Percentiles rank a stretch among this genome's conserved stretches.
These are phyloP conservation scores for Hygrophorus russula DNA, from an alignment of 768 basidiomycete species.

Conservation along the genomic window DNA sequence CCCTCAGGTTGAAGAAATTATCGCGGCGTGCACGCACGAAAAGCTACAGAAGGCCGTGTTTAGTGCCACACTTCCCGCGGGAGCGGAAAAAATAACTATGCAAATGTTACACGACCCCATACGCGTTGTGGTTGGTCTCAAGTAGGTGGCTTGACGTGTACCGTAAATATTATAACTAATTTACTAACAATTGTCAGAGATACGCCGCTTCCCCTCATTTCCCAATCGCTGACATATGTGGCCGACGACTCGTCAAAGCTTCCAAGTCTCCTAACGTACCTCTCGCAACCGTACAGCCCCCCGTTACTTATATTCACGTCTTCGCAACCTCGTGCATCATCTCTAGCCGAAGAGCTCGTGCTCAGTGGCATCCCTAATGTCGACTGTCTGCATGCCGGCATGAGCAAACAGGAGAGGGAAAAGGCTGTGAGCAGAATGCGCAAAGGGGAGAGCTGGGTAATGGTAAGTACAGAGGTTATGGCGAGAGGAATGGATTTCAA, in stretches of 20 bases:
- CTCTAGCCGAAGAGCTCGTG: conserved; percentile 71
- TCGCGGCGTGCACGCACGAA: conserved; percentile 62
- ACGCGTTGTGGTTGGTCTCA: conserved; percentile 91
- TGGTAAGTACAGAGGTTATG: conserved; percentile 96
- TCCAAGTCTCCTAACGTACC: conserved; percentile 71
- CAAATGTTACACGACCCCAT: conserved; percentile 77
- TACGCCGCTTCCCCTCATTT: conserved; percentile 84
- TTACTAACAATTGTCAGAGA: conserved; percentile 43
- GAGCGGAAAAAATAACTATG: conserved; percentile 80
- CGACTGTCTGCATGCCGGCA: conserved; percentile 84
- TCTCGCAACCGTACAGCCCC: conserved; percentile 77
- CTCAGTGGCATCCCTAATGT: conserved; percentile 72
- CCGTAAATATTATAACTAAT: background rate
- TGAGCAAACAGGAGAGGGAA: conserved; percentile 81
- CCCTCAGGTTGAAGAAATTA: conserved; percentile 78
- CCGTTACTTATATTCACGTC: conserved; percentile 89
- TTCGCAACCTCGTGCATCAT: conserved; percentile 75
- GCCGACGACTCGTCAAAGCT: conserved; percentile 93
- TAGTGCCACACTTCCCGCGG: conserved; percentile 88
- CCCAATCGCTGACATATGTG: conserved; percentile 83
- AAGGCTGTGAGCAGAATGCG: conserved; percentile 80
- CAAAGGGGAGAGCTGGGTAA: conserved; percentile 84
- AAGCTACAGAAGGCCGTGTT: conserved; percentile 80
- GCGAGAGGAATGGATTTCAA: conserved; percentile 98
- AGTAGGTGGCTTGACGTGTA: conserved; percentile 40